Conservation (phyloP, 345 rosid species). For the Microthlaspi erraticum region DNA sequence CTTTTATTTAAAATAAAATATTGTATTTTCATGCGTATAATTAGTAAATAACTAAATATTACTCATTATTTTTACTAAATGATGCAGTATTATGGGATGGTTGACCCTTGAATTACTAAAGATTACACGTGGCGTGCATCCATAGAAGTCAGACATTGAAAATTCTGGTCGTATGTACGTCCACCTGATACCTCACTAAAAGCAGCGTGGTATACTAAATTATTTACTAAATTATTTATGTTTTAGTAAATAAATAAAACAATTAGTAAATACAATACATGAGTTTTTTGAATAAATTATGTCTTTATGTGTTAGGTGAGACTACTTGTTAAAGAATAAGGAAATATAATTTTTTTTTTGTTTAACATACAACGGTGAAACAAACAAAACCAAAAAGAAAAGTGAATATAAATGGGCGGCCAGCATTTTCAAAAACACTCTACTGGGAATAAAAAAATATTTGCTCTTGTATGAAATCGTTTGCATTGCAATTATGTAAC, state of each 20-base stretch:
- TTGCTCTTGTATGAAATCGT: neutral
- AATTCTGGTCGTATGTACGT: slow-evolving; percentile 38
- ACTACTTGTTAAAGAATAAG: neutral
- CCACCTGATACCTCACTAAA: slow-evolving; percentile 41
- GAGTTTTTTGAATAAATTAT: neutral
- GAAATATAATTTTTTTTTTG: neutral
- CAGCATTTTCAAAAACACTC: slow-evolving; percentile 7
- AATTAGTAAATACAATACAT: slow-evolving; percentile 3
- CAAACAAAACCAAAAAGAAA: neutral
- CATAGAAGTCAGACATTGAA: slow-evolving; percentile 10
- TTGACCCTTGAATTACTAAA: slow-evolving; percentile 30
- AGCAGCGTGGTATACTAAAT: slow-evolving; percentile 32
- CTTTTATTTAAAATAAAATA: too few species aligned
- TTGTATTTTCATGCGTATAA: too few species aligned
- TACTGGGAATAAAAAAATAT: neutral
- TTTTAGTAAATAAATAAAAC: too few species aligned
- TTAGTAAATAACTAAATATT: too few species aligned
- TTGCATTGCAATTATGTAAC: neutral
- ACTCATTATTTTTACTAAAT: neutral
- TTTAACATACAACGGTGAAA: neutral
- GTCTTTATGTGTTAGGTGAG: slow-evolving; percentile 16
- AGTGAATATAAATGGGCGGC: neutral
- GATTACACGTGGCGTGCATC: slow-evolving; percentile 34
- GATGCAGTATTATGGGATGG: slow-evolving; percentile 8
- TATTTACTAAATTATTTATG: too few species aligned